A percentile compares a stretch with the other conserved stretches of the same genome.
Conservation (phyloP, 768 basidiomycete species). For the Phylloporus sp. region DNA sequence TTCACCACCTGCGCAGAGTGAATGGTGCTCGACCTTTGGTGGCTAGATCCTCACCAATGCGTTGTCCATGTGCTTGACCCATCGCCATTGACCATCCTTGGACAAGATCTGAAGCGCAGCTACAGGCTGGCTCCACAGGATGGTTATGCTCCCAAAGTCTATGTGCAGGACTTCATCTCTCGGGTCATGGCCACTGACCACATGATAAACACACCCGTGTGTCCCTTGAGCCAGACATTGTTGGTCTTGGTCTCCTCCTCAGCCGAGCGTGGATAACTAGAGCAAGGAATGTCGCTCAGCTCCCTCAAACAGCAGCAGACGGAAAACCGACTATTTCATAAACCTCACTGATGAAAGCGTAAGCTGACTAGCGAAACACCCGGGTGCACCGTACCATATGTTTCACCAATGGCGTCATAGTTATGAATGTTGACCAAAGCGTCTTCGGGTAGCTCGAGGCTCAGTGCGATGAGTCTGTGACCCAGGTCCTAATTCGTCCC, state of each 20-base stretch:
- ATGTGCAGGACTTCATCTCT: not conserved
- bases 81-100: constrained; percentile 50
- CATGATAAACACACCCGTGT: constrained; percentile 39
- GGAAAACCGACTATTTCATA: constrained; percentile 58
- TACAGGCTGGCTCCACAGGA: constrained; percentile 61
- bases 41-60: constrained; percentile 39
- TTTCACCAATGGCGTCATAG: constrained; percentile 40
- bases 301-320: not conserved
- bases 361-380: not conserved
- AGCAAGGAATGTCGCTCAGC: not conserved
- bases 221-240: constrained; percentile 59
- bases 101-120: constrained; percentile 55
- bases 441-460: constrained; percentile 54
- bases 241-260: constrained; percentile 50
- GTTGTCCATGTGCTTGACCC: constrained; percentile 56
- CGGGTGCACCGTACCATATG: constrained; percentile 33
- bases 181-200: too few relatives aligned
- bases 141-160: constrained; percentile 55
- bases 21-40: not conserved
- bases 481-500: not conserved
- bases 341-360: constrained; percentile 43
- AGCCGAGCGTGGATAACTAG: constrained; percentile 46
- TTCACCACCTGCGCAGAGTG: constrained; percentile 48
- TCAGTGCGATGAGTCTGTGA: constrained; percentile 45
- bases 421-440: constrained; percentile 46